phyloP scores from a whole-genome alignment of 331 rosid genomes.

The Acacia pycnantha region DNA sequence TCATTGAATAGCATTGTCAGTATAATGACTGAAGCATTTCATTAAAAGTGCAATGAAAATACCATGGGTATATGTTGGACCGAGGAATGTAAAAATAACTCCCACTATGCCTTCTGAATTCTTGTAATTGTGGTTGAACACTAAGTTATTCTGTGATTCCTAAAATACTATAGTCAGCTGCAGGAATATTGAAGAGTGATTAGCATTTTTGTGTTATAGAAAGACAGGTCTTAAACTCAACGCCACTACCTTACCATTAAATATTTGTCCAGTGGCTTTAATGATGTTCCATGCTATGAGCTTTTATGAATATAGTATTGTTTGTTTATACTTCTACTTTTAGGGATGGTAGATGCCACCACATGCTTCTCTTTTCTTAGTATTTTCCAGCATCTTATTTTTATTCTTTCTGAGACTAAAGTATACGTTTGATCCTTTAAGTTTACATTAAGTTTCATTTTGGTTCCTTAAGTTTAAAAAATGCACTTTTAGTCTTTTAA shows the following conservation, averaged over 20 bases:
- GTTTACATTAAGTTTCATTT: too few relatives aligned
- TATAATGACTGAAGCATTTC: neutral
- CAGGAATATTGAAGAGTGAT: slow-evolving; percentile 5
- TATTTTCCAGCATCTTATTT: too few relatives aligned
- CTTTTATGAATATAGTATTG: neutral
- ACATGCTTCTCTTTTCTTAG: too few relatives aligned
- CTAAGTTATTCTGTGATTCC: slow-evolving; percentile 1
- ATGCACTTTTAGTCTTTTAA: too few relatives aligned
- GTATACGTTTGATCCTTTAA: too few relatives aligned
- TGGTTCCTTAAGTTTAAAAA: too few relatives aligned
- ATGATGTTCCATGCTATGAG: slow-evolving; percentile 7
- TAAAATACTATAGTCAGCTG: neutral
- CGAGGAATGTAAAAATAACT: neutral
- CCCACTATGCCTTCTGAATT: neutral
- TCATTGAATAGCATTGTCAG: neutral
- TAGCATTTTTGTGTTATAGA: neutral
- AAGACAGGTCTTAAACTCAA: neutral
- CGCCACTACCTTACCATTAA: neutral
- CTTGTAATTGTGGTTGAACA: neutral
- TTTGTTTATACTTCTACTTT: neutral
- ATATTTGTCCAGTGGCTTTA: slow-evolving; percentile 3
- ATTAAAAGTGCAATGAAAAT: neutral
- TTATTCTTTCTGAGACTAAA: too few relatives aligned
- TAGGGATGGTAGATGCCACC: neutral
- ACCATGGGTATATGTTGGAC: neutral